Base-by-base conservation (phyloP, 2,329 filamentous ascomycete species). In the Apiospora sp. region DNA sequence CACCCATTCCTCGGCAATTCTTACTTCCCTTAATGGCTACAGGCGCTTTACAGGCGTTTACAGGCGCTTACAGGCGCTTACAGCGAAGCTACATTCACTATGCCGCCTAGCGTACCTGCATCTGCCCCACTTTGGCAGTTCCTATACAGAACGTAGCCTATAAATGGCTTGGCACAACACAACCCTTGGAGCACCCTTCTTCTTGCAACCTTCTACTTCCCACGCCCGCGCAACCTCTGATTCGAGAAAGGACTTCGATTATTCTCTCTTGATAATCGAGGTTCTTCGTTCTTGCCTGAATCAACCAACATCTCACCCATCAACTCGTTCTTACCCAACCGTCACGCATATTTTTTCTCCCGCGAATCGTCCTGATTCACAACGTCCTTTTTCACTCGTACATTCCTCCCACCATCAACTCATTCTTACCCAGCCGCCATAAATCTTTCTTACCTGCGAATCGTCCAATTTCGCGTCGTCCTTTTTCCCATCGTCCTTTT, bases 61-160 rank as follows among this genome's bases (percentile, higher is more conserved):
- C 37, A 41, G 37, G 37, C 5, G 37, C 37, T 41, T 41, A 10
- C 37, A 41, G 37, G 8, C 37, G 10, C 6, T 8, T 37, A 37
- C 22, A 30, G 44, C 30, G n/a, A n/a, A 30, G 27, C 27, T 69
- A 16, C 44, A 48, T 73, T 58, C 58, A 61, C 37, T 24, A 16
- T 54, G 22, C 24, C 27, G 19, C 49, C 19, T 24, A 19, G 22
- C 13, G 4, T 19, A n/a, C n/a, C 27, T 49, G 14, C 13, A n/a
- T 6, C 13, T 5, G 43, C 41, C 24, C 37, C 19, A 4, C 27
- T 14, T 34, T 70, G 2, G 8, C 49, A 1, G 30, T 48, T 4
- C 8, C 27, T 49, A 12, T 49, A 24, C 37, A 41, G 37, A 10
- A 41, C 37, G 37, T 41, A 8, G 10, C 27, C 27, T 51, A 69